These are phyloP conservation scores for Thyridium curvatum DNA, from an alignment of 2,329 filamentous ascomycete species.

Conservation along the genomic window DNA sequence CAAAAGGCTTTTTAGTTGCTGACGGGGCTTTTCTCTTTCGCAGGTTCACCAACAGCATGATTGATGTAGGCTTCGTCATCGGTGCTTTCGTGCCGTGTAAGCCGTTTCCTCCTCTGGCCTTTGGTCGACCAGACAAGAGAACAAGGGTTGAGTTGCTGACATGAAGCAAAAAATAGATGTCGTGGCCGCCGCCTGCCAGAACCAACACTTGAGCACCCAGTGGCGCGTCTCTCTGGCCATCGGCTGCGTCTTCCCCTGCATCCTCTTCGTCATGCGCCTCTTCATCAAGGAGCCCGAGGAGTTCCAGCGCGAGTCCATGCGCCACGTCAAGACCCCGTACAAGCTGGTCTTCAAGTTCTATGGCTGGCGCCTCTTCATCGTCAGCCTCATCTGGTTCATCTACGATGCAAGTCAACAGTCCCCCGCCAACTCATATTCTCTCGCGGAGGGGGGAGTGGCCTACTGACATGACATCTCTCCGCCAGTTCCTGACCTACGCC, in stretches of 20 bases:
- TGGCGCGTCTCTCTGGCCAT: conserved; percentile 80
- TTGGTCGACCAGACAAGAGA: not conserved
- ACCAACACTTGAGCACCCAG: conserved; percentile 61
- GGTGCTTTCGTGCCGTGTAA: conserved; percentile 66
- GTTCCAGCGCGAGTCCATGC: conserved; percentile 66
- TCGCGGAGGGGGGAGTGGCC: no score
- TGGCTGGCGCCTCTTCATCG: conserved; percentile 62
- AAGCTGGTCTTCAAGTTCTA: conserved; percentile 57
- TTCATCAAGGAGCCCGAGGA: conserved; percentile 75
- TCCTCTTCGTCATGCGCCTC: conserved; percentile 64
- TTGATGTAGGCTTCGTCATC: conserved; percentile 65
- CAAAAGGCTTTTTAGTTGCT: not conserved
- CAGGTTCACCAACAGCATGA: conserved; percentile 16
- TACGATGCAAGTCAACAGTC: conserved; percentile 52
- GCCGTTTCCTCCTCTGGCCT: conserved; percentile 10
- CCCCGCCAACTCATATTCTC: not conserved
- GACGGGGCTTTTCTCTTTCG: no score
- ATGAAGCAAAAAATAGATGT: conserved; percentile 22
- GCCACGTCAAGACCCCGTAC: conserved; percentile 50
- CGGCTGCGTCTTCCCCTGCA: conserved; percentile 69
- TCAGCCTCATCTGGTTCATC: conserved; percentile 77
- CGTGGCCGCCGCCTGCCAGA: conserved; percentile 49
- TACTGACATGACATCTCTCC: not conserved
- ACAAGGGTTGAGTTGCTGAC: not conserved
- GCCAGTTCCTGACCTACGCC: conserved; percentile 69